These are phyloP conservation scores for Arxiozyma telluris DNA, from an alignment of 1,139 yeast genomes.

Conservation along the genomic window DNA sequence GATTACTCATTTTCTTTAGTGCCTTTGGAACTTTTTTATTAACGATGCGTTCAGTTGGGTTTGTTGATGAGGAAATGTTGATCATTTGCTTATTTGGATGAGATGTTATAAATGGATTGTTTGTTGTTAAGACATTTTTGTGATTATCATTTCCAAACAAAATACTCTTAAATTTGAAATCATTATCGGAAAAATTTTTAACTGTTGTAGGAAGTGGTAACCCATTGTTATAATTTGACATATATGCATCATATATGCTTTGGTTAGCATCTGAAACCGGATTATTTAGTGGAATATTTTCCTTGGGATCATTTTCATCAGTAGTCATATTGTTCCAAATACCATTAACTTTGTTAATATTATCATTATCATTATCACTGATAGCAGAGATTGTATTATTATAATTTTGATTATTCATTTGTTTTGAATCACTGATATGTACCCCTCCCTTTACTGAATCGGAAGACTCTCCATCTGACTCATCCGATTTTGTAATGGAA, in stretches of 20 bases:
- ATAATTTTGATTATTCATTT: no score
- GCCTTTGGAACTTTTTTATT: constrained; percentile 19
- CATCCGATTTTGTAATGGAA: neutral
- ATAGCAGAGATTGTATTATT: no score
- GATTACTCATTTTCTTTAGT: constrained; percentile 20
- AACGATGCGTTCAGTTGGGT: neutral
- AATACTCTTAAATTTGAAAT: no score
- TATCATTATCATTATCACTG: neutral
- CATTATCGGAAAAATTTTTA: no score
- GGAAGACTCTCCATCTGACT: neutral
- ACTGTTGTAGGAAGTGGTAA: neutral
- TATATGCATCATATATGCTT: neutral
- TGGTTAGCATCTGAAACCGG: neutral
- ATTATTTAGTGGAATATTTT: neutral
- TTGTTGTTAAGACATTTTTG: neutral
- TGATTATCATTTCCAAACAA: no score
- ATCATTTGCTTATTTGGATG: neutral
- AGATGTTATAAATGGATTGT: neutral
- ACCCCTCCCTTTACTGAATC: neutral
- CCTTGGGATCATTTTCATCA: neutral
- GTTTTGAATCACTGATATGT: neutral
- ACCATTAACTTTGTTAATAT: neutral
- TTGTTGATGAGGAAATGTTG: neutral
- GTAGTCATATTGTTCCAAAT: neutral
- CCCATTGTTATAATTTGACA: neutral